Base-by-base conservation (phyloP, 768 basidiomycete species). In the Phylloporus sp. region DNA sequence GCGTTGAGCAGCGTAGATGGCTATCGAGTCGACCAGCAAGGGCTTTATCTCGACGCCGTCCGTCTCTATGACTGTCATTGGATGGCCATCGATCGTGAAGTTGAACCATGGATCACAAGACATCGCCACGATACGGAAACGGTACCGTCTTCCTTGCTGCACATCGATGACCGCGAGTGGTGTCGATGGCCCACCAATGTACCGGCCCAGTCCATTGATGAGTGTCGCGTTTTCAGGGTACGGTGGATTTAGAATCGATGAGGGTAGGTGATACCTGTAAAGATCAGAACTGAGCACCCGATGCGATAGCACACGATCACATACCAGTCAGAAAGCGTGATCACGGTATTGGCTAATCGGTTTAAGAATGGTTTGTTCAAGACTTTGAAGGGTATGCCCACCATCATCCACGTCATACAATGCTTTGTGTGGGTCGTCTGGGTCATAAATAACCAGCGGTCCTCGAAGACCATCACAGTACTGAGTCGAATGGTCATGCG, bases 1-100 rank as follows among this genome's bases (percentile, higher is more conserved):
- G 15, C 80, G 73, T 61, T 81, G 80, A 3, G 69, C 78, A 2
- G 75, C 65, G 39, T 72, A 76, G 35, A 84, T 76, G 11, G 71
- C 65, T 26, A 79, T 60, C 6, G 66, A 67, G 49, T 78, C 75
- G 4, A 78, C 77, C 2, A 56, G 57, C 7, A 73, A 49, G 0
- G 80, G 76, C 44, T 70, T 49, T 10, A 67, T 63, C 50, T 71
- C 70, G 18, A 67, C 59, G 9, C 73, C 74, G 45, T 80, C 78
- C 4, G 67, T 72, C 59, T 79, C 78, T 45, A 79, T 79, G 45
- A 79, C 62, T 0, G 73, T 78, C 58, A 78, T 61, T 2, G 36
- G 54, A 49, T 80, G 79, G 1, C 67, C 70, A 53, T 78, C 75
- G 49, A 80, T 75, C 2, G 72, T 72, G 61, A 80, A 76, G 16